Percentiles rank a stretch among this genome's conserved stretches.
Conservation (phyloP, 257 asterid genomes). For the Plantago ovata region DNA sequence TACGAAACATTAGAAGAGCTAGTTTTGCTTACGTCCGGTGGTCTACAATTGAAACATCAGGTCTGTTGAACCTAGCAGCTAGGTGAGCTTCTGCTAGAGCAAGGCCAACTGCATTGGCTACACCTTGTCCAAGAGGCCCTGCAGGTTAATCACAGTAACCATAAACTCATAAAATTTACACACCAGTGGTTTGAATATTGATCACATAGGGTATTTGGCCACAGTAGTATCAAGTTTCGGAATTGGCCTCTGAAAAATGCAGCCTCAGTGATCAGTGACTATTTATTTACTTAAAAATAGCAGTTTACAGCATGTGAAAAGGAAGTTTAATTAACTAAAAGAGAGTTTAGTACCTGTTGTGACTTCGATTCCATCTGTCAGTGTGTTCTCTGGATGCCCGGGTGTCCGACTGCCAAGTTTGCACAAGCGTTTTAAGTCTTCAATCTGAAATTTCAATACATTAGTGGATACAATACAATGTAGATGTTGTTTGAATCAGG, state of each 20-base stretch:
- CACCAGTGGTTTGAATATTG: too few species aligned
- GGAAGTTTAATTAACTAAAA: too few species aligned
- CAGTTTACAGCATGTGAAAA: too few species aligned
- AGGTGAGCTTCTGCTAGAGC: conserved; percentile 58
- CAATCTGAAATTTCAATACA: conserved; percentile 29
- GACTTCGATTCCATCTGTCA: conserved; percentile 49
- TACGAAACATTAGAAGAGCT: too few species aligned
- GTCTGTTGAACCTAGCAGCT: conserved; percentile 51
- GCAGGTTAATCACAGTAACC: too few species aligned
- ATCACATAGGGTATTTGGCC: too few species aligned
- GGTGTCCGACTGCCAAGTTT: conserved; percentile 48
- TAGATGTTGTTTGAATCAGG: too few species aligned
- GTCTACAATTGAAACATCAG: conserved; percentile 40
- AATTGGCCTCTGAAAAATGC: too few species aligned
- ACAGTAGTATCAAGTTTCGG: too few species aligned
- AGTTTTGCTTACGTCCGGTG: conserved; percentile 52
- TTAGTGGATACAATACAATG: not conserved
- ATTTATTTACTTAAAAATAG: too few species aligned
- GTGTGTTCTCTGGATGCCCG: conserved; percentile 48
- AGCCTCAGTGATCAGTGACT: too few species aligned
- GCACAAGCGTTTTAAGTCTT: conserved; percentile 38
- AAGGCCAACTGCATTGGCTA: conserved; percentile 59
- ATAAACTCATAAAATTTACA: too few species aligned
- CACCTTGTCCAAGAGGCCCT: conserved; percentile 70
- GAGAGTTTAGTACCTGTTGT: conserved; percentile 62